Evolutionary conservation across 805 yeast genomes (phyloP).

Genomic region (Kodamaea laetipori): DNA sequence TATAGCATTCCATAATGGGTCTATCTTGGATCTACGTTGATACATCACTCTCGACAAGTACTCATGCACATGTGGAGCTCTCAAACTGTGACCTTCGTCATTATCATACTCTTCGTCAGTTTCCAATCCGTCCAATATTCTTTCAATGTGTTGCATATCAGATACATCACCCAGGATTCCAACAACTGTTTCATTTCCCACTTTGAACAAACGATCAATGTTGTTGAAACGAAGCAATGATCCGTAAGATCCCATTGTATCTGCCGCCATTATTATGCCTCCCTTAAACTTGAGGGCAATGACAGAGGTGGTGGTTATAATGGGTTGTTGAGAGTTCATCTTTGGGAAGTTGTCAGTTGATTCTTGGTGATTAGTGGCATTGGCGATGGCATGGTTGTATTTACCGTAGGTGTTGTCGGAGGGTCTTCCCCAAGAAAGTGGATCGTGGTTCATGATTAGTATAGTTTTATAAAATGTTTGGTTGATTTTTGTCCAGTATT

Average conservation of each 20-base stretch:
- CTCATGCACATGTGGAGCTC: slow-evolving; percentile 87
- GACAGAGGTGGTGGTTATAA: slow-evolving; percentile 95
- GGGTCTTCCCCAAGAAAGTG: slow-evolving; percentile 95
- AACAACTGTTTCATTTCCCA: slow-evolving; percentile 84
- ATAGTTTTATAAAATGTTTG: not conserved
- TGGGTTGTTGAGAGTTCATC: slow-evolving; percentile 90
- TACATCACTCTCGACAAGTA: slow-evolving; percentile 84
- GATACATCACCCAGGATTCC: slow-evolving; percentile 95
- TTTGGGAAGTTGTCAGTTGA: slow-evolving; percentile 52
- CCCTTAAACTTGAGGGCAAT: slow-evolving; percentile 85
- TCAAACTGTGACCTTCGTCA: slow-evolving; percentile 58
- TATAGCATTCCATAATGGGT: slow-evolving; percentile 94
- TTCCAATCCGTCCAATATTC: slow-evolving; percentile 75
- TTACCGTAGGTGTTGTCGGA: slow-evolving; percentile 76
- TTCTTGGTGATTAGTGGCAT: slow-evolving; percentile 43
- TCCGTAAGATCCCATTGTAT: slow-evolving; percentile 89
- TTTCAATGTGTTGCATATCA: slow-evolving; percentile 83
- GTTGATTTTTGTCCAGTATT: slow-evolving; percentile 5
- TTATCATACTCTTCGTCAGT: slow-evolving; percentile 75
- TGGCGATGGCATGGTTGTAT: slow-evolving; percentile 74
- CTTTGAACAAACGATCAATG: slow-evolving; percentile 80
- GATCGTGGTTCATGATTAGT: slow-evolving; percentile 85
- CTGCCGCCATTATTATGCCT: slow-evolving; percentile 95
- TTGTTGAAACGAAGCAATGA: slow-evolving; percentile 84
- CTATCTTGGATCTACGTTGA: slow-evolving; percentile 85